Evolutionary conservation across 345 rosid species (phyloP), one percentile per base, ranked within the genome.

Genomic region (Citrus australasica): DNA sequence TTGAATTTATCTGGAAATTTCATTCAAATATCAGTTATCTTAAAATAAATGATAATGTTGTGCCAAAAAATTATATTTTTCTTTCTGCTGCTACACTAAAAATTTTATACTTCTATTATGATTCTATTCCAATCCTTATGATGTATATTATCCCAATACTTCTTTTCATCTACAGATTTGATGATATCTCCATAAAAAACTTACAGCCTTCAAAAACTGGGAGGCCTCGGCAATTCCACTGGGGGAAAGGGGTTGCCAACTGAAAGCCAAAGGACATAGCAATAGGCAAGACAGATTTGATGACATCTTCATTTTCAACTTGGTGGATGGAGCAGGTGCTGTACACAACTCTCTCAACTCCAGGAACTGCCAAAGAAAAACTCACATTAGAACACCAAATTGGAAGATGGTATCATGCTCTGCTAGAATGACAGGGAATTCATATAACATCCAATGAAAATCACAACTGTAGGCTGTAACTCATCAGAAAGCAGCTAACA

Each of bases 251-350:
- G 10, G 93, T 81, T 30, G 76, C 86, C 33, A 95, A 88, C 30
- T 79, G 59, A 74, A 93, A 93, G 30, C 99, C 97, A 8, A 42
- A 76, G 71, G 89, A 87, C 64, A 69, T 71, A 27, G 93, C 93
- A 25, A 87, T 28, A 25, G 96, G 89, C 58, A 93, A 78, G 63
- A 91, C 79, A 25, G 99, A 92, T 32, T 79, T 76, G 30, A 93
- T 81, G 9, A 95, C 99, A 78, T 91, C 97, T 88, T 95, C 98
- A 37, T 93, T 93, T 81, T 95, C 99, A 32, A 82, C 84, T 82
- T 91, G 98, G 85, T 91, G 86, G 77, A 95, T 80, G 67, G 99
- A 95, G 84, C 99, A 95, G 9, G 99, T 93, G 85, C 97, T 93
- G 87, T 95, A 95, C 22, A 90, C 98, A 67, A 95, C 79, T 84